phyloP scores from a whole-genome alignment of 2,329 filamentous ascomycete genomes.

The Neofusicoccum ribis region DNA sequence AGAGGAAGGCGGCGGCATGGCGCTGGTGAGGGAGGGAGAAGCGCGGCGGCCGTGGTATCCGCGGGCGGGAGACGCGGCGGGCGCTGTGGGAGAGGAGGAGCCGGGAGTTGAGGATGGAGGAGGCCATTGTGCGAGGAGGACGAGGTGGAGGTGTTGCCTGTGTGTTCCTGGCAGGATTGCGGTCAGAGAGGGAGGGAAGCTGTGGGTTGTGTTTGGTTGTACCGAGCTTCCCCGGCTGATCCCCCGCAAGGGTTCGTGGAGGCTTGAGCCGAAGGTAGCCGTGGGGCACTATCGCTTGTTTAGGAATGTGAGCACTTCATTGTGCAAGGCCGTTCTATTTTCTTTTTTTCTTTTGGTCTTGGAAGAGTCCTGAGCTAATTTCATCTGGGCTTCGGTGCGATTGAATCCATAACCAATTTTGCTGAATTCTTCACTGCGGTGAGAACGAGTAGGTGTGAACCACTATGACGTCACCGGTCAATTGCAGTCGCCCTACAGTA shows the following conservation, averaged over 20 bases:
- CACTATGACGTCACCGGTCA: too few species aligned
- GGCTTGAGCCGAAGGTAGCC: slow-evolving; percentile 16
- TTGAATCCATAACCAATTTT: too few species aligned
- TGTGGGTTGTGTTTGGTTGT: background rate
- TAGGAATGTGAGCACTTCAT: background rate
- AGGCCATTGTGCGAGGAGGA: background rate
- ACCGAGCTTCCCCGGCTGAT: background rate
- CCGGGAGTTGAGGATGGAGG: background rate
- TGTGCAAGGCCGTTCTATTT: too few species aligned
- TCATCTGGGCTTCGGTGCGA: too few species aligned
- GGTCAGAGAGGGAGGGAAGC: background rate
- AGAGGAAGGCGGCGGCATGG: background rate
- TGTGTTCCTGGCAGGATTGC: background rate
- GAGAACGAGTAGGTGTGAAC: too few species aligned
- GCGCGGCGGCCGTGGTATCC: background rate
- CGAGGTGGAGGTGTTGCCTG: background rate
- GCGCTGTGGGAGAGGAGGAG: slow-evolving; percentile 7
- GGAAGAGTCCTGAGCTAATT: too few species aligned
- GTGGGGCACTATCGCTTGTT: background rate
- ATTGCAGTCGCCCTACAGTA: too few species aligned
- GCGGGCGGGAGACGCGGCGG: slow-evolving; percentile 5
- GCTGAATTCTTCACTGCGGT: too few species aligned
- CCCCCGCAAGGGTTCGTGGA: background rate
- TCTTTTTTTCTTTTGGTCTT: too few species aligned
- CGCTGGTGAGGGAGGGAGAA: background rate